Conservation (phyloP, 148 eudicot species). For the Rhododendron molle region DNA sequence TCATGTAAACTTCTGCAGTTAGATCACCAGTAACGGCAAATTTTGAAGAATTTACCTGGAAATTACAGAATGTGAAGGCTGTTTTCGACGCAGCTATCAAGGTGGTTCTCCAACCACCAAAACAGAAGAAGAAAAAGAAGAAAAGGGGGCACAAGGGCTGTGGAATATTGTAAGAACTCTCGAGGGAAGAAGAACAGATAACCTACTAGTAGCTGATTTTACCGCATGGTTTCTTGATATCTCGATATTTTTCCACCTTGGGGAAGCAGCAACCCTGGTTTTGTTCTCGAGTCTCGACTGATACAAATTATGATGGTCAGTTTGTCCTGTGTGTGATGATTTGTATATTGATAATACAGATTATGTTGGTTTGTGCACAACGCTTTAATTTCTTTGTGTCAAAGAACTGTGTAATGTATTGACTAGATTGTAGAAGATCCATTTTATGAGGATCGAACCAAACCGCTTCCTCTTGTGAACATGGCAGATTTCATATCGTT, state of each 20-base stretch:
- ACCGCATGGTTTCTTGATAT: not conserved
- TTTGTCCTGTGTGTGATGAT: conserved; percentile 11
- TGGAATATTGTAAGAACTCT: conserved; percentile 45
- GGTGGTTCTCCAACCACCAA: conserved; percentile 87
- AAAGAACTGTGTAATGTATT: conserved; percentile 9
- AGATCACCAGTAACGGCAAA: not conserved
- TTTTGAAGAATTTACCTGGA: not conserved
- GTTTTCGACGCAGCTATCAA: conserved; percentile 89
- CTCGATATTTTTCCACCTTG: conserved; percentile 2
- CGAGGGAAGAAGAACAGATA: conserved; percentile 2
- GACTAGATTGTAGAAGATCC: conserved; percentile 1
- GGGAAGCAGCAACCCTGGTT: conserved; percentile 7
- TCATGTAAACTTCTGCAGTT: not conserved
- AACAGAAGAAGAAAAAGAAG: conserved; percentile 85
- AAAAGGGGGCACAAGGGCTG: conserved; percentile 72
- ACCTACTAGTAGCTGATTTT: conserved; percentile 11
- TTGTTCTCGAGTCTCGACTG: conserved; percentile 9
- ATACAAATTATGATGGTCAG: conserved; percentile 2
- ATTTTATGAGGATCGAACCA: not conserved
- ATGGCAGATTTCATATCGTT: not conserved
- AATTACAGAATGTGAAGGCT: conserved; percentile 78
- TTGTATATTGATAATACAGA: conserved; percentile 14
- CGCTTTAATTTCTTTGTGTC: not conserved
- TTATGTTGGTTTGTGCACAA: conserved; percentile 6
- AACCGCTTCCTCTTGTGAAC: conserved; percentile 2